Percentiles rank a stretch among this genome's conserved stretches.
Evolutionary conservation across 2,329 filamentous ascomycete species (phyloP).

Genomic region (Exophiala alcalophila): DNA sequence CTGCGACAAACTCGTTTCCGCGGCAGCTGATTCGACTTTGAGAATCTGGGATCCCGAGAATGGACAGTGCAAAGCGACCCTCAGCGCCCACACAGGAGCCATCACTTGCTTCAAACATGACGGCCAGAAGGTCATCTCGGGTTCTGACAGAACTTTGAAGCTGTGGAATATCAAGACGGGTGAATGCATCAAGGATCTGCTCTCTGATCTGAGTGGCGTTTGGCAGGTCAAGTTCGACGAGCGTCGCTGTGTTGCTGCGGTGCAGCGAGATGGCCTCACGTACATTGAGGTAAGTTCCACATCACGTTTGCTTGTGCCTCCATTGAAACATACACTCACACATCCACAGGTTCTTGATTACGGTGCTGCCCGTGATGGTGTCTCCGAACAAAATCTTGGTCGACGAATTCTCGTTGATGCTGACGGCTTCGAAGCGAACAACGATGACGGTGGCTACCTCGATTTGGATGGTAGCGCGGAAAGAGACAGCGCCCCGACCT

Average conservation of each 20-base stretch:
- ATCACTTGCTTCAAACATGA: constrained; percentile 99
- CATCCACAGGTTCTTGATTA: constrained; percentile 83
- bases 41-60: constrained; percentile 96
- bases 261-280: constrained; percentile 86
- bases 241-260: constrained; percentile 88
- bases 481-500: too few relatives aligned
- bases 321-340: too few relatives aligned
- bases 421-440: constrained; percentile 38
- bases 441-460: constrained; percentile 24
- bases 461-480: constrained; percentile 22
- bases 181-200: constrained; percentile 85
- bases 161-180: constrained; percentile 97
- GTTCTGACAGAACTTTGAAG: constrained; percentile 91
- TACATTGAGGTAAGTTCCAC: constrained; percentile 79
- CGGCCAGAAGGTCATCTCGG: constrained; percentile 91
- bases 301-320: too few relatives aligned
- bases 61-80: constrained; percentile 81
- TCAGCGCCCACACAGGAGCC: constrained; percentile 91
- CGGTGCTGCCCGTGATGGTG: constrained; percentile 85
- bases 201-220: constrained; percentile 92
- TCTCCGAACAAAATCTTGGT: constrained; percentile 72
- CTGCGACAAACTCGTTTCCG: constrained; percentile 86
- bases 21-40: constrained; percentile 90
- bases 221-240: constrained; percentile 99
- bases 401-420: constrained; percentile 62